phyloP scores from a whole-genome alignment of 2,329 filamentous ascomycete genomes.

The Paracamarosporium sp. region DNA sequence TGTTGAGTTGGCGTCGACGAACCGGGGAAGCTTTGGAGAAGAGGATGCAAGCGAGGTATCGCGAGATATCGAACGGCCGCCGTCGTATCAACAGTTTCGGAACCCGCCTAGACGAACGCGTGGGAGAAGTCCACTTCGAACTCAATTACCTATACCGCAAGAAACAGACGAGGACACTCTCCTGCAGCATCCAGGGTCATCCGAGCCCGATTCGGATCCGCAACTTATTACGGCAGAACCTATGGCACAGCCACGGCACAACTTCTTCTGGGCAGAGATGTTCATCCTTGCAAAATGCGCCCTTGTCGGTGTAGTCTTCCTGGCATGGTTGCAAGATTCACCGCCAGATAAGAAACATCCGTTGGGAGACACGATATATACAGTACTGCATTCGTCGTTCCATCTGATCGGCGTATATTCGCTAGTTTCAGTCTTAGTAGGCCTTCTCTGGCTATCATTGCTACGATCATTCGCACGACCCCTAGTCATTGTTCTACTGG shows the following conservation, averaged over 20 bases:
- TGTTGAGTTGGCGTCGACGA: conserved; percentile 76
- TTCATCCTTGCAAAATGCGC: conserved; percentile 85
- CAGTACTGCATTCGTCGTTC: conserved; percentile 83
- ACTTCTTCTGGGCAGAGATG: conserved; percentile 89
- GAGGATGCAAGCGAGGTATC: conserved; percentile 36
- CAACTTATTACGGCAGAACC: conserved; percentile 62
- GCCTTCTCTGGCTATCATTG: conserved; percentile 87
- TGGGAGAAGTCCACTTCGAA: conserved; percentile 50
- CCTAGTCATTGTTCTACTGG: conserved; percentile 79
- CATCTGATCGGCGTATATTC: conserved; percentile 91
- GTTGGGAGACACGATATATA: conserved; percentile 93
- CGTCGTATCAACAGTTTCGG: conserved; percentile 65
- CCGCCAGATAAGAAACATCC: conserved; percentile 71
- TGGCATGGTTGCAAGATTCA: conserved; percentile 89
- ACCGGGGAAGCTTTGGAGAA: conserved; percentile 55
- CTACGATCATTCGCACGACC: conserved; percentile 86
- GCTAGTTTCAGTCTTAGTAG: conserved; percentile 85
- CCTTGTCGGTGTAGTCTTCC: conserved; percentile 84
- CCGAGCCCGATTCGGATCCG: conserved; percentile 61
- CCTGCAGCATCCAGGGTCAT: conserved; percentile 50
- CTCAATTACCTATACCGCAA: conserved; percentile 50
- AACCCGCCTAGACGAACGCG: conserved; percentile 50
- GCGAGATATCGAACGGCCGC: conserved; percentile 54
- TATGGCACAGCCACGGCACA: conserved; percentile 63
- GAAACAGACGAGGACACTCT: conserved; percentile 61